phyloP scores from a whole-genome alignment of 495 filamentous ascomycete species.

The Alectoria sarmentosa region DNA sequence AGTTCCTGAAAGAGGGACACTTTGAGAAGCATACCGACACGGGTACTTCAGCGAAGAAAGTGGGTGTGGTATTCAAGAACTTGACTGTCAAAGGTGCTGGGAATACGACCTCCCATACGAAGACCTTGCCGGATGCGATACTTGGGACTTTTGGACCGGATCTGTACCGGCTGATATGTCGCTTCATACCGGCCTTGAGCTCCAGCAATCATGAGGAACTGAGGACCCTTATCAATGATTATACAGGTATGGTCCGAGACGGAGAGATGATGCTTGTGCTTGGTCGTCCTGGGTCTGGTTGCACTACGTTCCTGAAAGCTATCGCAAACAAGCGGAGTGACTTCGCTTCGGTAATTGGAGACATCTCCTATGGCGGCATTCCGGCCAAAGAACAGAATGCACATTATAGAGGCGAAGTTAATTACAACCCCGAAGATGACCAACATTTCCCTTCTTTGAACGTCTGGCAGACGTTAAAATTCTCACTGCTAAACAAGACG shows the following conservation, averaged over 20 bases:
- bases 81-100: slow-evolving; percentile 69
- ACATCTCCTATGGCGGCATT: slow-evolving; percentile 72
- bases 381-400: slow-evolving; percentile 59
- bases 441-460: slow-evolving; percentile 70
- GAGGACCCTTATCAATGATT: slow-evolving; percentile 63
- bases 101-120: slow-evolving; percentile 59
- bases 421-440: slow-evolving; percentile 79
- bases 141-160: slow-evolving; percentile 82
- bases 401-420: slow-evolving; percentile 72
- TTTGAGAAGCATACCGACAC: slow-evolving; percentile 67
- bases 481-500: slow-evolving; percentile 79
- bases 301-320: slow-evolving; percentile 71
- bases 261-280: slow-evolving; percentile 83
- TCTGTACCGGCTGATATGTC: slow-evolving; percentile 59
- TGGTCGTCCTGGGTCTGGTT: slow-evolving; percentile 72
- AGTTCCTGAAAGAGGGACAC: slow-evolving; percentile 72
- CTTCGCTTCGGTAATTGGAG: slow-evolving; percentile 62
- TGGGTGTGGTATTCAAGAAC: slow-evolving; percentile 78
- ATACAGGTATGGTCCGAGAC: slow-evolving; percentile 69
- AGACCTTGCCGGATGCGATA: slow-evolving; percentile 69
- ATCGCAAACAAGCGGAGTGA: slow-evolving; percentile 62
- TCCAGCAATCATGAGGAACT: slow-evolving; percentile 44
- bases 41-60: slow-evolving; percentile 67
- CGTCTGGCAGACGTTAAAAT: slow-evolving; percentile 75
- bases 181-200: slow-evolving; percentile 57